phyloP scores from a whole-genome alignment of 2,329 filamentous ascomycete species.

The Kalaharituber pfeilii region DNA sequence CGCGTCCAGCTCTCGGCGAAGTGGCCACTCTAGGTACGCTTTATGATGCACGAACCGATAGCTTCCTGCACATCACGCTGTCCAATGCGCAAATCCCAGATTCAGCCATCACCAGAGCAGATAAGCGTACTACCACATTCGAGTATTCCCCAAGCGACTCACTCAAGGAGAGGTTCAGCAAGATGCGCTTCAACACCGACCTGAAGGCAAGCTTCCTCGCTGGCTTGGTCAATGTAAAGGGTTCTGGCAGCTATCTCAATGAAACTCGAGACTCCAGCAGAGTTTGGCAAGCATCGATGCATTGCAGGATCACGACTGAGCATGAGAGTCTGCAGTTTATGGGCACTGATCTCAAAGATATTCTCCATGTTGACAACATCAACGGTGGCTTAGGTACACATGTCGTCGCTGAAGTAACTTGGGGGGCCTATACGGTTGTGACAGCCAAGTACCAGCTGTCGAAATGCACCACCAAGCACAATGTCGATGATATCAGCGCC shows the following conservation, averaged over 20 bases:
- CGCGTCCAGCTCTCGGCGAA: constrained; percentile 10
- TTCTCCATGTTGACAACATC: not conserved
- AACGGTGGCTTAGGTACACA: constrained; percentile 6
- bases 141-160: constrained; percentile 4
- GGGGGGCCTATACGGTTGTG: constrained; percentile 9
- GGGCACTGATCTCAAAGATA: not conserved
- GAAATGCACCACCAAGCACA: too few relatives aligned
- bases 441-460: constrained; percentile 8
- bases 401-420: constrained; percentile 8
- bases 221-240: constrained; percentile 6
- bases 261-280: constrained; percentile 1
- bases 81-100: not conserved
- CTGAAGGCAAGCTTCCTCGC: constrained; percentile 11
- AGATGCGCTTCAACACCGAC: constrained; percentile 4
- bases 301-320: constrained; percentile 8
- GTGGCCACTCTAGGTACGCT: constrained; percentile 5
- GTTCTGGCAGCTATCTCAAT: constrained; percentile 9
- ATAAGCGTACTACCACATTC: constrained; percentile 3
- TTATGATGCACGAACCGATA: constrained; percentile 11
- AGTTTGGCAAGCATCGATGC: constrained; percentile 4
- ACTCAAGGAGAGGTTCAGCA: constrained; percentile 9
- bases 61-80: constrained; percentile 3
- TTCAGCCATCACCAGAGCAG: not conserved
- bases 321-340: constrained; percentile 8
- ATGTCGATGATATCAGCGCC: not conserved